Conservation (phyloP, 345 rosid genomes). For the Citropsis articulata region DNA sequence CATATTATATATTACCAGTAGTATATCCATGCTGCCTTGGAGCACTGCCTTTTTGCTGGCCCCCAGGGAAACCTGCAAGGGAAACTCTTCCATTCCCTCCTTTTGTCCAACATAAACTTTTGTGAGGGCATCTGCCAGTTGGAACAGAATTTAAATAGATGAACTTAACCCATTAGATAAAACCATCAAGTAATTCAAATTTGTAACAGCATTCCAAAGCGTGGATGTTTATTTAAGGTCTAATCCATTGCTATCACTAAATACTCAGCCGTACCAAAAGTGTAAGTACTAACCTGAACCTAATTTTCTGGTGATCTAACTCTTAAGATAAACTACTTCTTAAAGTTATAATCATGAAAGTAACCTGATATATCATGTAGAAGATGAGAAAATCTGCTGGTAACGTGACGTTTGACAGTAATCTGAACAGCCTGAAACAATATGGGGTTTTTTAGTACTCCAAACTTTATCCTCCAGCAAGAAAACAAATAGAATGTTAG, state of each 20-base stretch:
- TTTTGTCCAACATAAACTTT: constrained; percentile 48
- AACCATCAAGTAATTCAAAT: constrained; percentile 1
- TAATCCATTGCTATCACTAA: background rate
- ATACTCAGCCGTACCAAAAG: background rate
- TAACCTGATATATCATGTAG: constrained; percentile 81
- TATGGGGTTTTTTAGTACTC: constrained; percentile 26
- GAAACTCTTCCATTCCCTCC: constrained; percentile 54
- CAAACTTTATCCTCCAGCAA: background rate
- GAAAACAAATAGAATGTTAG: constrained; percentile 1
- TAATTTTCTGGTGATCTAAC: constrained; percentile 1
- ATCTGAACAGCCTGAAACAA: constrained; percentile 74
- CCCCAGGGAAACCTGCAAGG: constrained; percentile 64
- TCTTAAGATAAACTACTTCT: background rate
- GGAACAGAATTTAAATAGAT: constrained; percentile 6
- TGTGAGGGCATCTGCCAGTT: constrained; percentile 58
- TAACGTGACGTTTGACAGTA: constrained; percentile 65
- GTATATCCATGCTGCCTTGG: constrained; percentile 79
- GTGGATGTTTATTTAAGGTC: background rate
- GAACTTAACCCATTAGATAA: background rate
- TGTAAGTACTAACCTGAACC: background rate
- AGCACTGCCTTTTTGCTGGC: constrained; percentile 72
- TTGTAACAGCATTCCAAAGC: background rate
- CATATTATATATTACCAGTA: constrained; percentile 51
- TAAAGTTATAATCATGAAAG: constrained; percentile 13
- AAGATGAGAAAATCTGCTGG: constrained; percentile 64